Conservation (phyloP, 192 early-diverging fungal species). For the Backusella psychrophila region DNA sequence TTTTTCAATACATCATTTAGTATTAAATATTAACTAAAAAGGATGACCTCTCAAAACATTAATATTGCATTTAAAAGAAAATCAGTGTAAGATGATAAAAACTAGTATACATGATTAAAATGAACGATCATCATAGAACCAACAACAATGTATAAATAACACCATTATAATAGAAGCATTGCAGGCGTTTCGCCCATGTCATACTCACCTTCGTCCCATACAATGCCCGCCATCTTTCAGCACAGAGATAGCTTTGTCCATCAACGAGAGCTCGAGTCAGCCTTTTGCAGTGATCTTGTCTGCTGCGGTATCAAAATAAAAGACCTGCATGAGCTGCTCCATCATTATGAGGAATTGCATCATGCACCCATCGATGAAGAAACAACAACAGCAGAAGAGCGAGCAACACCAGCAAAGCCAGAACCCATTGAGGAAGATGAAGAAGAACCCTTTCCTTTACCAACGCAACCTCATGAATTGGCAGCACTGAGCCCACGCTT, state of each 20-base stretch:
- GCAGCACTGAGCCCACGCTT: not conserved
- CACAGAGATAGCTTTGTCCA: slow-evolving; percentile 27
- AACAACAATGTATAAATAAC: not conserved
- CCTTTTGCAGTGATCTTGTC: slow-evolving; percentile 90
- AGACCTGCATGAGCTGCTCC: slow-evolving; percentile 90
- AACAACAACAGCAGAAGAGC: not conserved
- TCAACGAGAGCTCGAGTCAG: slow-evolving; percentile 71
- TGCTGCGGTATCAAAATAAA: slow-evolving; percentile 87
- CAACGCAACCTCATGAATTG: slow-evolving; percentile 7
- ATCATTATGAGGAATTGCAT: slow-evolving; percentile 93
- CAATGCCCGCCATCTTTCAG: slow-evolving; percentile 16
- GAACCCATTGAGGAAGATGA: not conserved
- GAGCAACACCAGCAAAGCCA: not conserved
- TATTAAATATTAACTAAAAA: not conserved
- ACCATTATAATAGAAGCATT: not conserved
- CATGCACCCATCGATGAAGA: slow-evolving; percentile 86
- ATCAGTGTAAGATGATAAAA: slow-evolving; percentile 12
- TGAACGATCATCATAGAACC: not conserved
- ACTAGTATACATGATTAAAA: not conserved
- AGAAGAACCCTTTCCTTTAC: slow-evolving; percentile 6
- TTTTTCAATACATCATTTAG: not conserved
- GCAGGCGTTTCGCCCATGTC: not conserved
- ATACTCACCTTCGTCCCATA: slow-evolving; percentile 16
- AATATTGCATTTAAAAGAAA: slow-evolving; percentile 6
- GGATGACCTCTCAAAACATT: slow-evolving; percentile 10